Evolutionary conservation across 2,329 filamentous ascomycete genomes (phyloP), one percentile per base, ranked within the genome.

Genomic region (Zymoseptoria ardabiliae): DNA sequence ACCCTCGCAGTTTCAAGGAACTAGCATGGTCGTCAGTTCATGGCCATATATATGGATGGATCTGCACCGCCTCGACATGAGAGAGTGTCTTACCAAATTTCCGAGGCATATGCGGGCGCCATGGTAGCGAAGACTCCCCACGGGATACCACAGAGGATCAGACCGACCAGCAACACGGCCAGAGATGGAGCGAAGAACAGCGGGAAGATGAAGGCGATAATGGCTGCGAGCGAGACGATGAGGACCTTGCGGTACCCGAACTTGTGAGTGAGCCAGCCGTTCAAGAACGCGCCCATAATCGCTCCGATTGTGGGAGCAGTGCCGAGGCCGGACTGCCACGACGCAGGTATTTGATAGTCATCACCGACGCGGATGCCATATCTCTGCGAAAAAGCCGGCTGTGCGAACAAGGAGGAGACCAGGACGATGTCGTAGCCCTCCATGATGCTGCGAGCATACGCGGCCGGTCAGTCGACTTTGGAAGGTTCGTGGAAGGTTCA

Each of bases 211-310:
- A 86, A 87, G 28, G 76, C 61, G 21, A 79, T 70, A 72, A 72
- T 86, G 72, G 64, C 79, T 30, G 78, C 67, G 54, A 88, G 77
- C 25, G 82, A 83, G 20, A 68, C 75, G 58, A 88, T 81, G 62
- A 88, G 80, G 19, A 84, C 87, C 68, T 82, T 66, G 22, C 65
- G 64, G 48, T 67, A 70, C 7, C 71, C 71, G 30, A 63, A 68
- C 5, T 61, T 58, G 72, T 89, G 85, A n/a, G 85, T 84, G 54
- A 87, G 72, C 71, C 79, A 85, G 50, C 86, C 87, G 69, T 87
- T 88, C 70, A 88, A 77, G 65, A 87, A 75, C 53, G 88, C 77
- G 19, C 87, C 87, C 58, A 89, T 79, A 57, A 90, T 84, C 68
- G 86, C 71, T 57, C 67, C 67, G 2, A 66, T 57, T 58, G 81